Percentiles rank a stretch among this genome's conserved stretches.
Conservation (phyloP, 352 stramenopile species). For the Phytopythium litorale region DNA sequence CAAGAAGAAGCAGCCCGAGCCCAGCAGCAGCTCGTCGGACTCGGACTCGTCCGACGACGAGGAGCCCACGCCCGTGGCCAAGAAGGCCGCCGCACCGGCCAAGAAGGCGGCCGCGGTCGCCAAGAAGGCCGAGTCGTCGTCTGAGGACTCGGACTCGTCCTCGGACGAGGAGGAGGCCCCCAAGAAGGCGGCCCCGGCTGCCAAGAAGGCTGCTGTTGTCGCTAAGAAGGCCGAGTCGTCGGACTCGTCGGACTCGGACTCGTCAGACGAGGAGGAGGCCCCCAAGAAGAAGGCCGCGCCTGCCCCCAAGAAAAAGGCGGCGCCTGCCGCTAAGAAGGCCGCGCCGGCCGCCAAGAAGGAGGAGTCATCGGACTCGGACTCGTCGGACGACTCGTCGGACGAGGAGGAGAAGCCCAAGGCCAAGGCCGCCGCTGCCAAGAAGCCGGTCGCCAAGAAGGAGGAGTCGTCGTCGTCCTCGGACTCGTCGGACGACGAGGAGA, state of each 20-base stretch:
- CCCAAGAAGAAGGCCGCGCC: neutral
- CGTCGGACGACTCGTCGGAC: slow-evolving; percentile 34
- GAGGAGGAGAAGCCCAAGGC: slow-evolving; percentile 42
- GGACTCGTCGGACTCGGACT: slow-evolving; percentile 33
- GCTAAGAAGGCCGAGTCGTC: slow-evolving; percentile 42
- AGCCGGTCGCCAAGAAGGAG: slow-evolving; percentile 17
- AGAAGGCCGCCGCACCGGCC: slow-evolving; percentile 19
- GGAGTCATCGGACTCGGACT: slow-evolving; percentile 19
- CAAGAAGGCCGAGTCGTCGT: slow-evolving; percentile 11
- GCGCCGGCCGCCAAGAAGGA: slow-evolving; percentile 23
- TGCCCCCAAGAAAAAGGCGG: slow-evolving; percentile 11
- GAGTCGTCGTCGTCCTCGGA: slow-evolving; percentile 12
- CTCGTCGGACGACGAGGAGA: slow-evolving; percentile 33
- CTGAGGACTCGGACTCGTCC: slow-evolving; percentile 35
- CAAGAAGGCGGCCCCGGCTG: slow-evolving; percentile 6
- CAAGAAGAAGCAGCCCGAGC: slow-evolving; percentile 4
- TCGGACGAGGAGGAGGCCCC: slow-evolving; percentile 44
- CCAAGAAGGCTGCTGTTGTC: slow-evolving; percentile 27
- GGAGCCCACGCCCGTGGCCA: slow-evolving; percentile 19
- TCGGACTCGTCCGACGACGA: slow-evolving; percentile 56
- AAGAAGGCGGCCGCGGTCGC: slow-evolving; percentile 31
- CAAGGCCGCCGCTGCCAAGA: slow-evolving; percentile 15
- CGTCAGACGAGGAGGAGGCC: slow-evolving; percentile 33
- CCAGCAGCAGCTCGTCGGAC: slow-evolving; percentile 30
- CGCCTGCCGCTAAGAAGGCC: slow-evolving; percentile 37